Percentiles rank a stretch among this genome's conserved stretches.
Conservation (phyloP, 2,329 filamentous ascomycete species). For the Hawksworthiomyces lignivorus region DNA sequence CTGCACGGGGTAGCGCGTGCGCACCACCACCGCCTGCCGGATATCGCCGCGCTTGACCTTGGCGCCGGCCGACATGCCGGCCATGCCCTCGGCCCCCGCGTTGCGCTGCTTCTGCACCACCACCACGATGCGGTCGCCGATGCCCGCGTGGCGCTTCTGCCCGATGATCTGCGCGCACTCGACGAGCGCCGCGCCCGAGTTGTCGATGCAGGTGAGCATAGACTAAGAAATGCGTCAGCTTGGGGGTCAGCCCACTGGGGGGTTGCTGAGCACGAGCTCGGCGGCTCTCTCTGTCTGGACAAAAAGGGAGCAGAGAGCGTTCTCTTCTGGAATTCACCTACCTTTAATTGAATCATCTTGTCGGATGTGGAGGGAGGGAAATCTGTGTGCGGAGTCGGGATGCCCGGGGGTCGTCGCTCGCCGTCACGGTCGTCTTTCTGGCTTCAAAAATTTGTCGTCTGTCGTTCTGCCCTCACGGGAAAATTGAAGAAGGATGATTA, state of each 20-base stretch:
- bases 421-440: too few relatives aligned
- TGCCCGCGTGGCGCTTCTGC: constrained; percentile 79
- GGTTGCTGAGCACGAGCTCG: too few relatives aligned
- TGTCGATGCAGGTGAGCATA: constrained; percentile 99
- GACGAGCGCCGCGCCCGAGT: constrained; percentile 93
- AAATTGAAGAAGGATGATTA: too few relatives aligned
- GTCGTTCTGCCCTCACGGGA: too few relatives aligned
- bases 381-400: neutral
- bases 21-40: constrained; percentile 88
- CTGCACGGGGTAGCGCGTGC: constrained; percentile 80
- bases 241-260: too few relatives aligned
- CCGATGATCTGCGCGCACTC: constrained; percentile 91
- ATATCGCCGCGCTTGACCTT: constrained; percentile 97
- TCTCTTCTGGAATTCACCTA: too few relatives aligned
- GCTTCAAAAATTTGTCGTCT: neutral
- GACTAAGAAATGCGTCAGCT: too few relatives aligned
- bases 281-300: too few relatives aligned
- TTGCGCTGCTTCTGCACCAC: constrained; percentile 96
- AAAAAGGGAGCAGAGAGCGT: too few relatives aligned
- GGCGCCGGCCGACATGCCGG: constrained; percentile 67
- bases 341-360: constrained; percentile 92
- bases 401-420: neutral
- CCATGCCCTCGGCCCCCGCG: constrained; percentile 61
- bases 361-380: too few relatives aligned
- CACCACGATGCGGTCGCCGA: constrained; percentile 94